Percentiles rank a stretch among this genome's conserved stretches.
These are phyloP conservation scores for Penicillium canariense DNA, from an alignment of 495 filamentous ascomycete species.

Conservation along the genomic window DNA sequence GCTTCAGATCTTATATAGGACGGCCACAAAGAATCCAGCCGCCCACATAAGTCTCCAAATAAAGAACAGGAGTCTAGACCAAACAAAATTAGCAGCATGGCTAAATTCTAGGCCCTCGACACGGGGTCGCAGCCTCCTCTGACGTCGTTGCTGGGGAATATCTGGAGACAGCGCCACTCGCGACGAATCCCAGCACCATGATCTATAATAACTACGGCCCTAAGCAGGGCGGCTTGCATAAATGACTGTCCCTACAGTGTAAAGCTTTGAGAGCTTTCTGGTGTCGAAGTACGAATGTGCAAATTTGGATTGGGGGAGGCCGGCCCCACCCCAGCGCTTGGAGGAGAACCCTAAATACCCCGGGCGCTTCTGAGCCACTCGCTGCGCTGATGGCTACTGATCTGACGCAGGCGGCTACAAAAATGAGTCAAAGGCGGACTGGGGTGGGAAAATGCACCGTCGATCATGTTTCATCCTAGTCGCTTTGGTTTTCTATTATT, in stretches of 20 bases:
- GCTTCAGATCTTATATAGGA: constrained; percentile 6
- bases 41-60: not conserved
- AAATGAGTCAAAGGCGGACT: constrained; percentile 1
- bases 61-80: constrained; percentile 14
- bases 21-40: constrained; percentile 7
- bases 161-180: constrained; percentile 10
- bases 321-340: constrained; percentile 36
- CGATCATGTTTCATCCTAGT: constrained; percentile 24
- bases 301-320: not conserved
- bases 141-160: constrained; percentile 5
- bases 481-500: not conserved
- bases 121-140: constrained; percentile 1
- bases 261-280: constrained; percentile 1
- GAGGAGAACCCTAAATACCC: constrained; percentile 15
- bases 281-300: not conserved
- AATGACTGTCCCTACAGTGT: constrained; percentile 6
- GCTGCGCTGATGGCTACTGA: constrained; percentile 14
- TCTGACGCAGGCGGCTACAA: constrained; percentile 30
- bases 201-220: not conserved
- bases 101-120: constrained; percentile 13
- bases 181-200: constrained; percentile 1
- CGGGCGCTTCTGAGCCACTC: constrained; percentile 32
- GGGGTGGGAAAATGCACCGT: constrained; percentile 6
- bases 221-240: constrained; percentile 2
- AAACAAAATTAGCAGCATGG: constrained; percentile 16